Conservation (phyloP, 2,329 filamentous ascomycete species). For the Aspergillus versicolor region DNA sequence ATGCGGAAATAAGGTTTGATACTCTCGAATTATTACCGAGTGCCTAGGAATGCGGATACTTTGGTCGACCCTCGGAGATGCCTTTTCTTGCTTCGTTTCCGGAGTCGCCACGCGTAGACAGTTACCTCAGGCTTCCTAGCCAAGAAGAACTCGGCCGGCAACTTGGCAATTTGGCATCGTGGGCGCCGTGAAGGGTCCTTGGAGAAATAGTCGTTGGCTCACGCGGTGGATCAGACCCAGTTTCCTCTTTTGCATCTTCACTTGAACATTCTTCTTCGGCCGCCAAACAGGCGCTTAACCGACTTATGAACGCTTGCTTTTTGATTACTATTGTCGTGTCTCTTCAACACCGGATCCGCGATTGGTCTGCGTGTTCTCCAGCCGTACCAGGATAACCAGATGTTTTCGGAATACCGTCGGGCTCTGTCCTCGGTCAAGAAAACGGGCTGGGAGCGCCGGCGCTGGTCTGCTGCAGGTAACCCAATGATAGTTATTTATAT, state of each 20-base stretch:
- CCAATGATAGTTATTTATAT: neutral
- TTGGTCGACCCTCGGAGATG: neutral
- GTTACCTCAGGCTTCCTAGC: neutral
- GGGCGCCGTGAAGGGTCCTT: constrained; percentile 7
- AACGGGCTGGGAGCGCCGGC: neutral
- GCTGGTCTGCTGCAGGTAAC: neutral
- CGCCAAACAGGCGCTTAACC: neutral
- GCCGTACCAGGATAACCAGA: neutral
- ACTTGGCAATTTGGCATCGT: constrained; percentile 2
- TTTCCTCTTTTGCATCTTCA: neutral
- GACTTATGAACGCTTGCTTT: neutral
- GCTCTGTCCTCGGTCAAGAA: neutral
- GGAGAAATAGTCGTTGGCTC: constrained; percentile 4
- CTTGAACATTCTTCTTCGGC: no score
- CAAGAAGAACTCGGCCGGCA: neutral
- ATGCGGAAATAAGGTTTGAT: constrained; percentile 13
- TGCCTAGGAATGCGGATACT: neutral
- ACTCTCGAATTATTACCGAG: constrained; percentile 2
- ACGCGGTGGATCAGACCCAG: constrained; percentile 8
- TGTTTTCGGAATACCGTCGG: neutral
- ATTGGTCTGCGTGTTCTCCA: neutral
- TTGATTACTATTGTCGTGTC: neutral
- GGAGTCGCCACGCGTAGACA: neutral
- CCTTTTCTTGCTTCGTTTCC: neutral
- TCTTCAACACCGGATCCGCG: neutral